These are phyloP conservation scores for Lophium mytilinum DNA, from an alignment of 495 filamentous ascomycete genomes.

Conservation along the genomic window DNA sequence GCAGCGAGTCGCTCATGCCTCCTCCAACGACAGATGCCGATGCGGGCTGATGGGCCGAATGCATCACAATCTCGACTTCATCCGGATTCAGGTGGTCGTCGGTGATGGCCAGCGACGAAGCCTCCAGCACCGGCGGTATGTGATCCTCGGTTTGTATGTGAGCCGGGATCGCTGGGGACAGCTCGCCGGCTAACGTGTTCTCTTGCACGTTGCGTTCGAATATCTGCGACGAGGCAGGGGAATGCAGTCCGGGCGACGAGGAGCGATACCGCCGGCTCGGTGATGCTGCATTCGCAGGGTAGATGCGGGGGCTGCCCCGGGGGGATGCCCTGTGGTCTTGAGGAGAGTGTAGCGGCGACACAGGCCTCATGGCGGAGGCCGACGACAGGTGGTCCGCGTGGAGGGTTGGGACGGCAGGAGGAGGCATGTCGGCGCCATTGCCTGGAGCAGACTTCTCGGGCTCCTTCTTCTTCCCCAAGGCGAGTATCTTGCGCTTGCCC, in stretches of 20 bases:
- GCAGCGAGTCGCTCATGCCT: conserved; percentile 14
- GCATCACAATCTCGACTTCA: conserved; percentile 80
- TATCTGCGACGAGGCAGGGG: conserved; percentile 62
- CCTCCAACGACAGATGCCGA: conserved; percentile 44
- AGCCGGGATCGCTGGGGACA: conserved; percentile 68
- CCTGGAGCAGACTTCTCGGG: conserved; percentile 4
- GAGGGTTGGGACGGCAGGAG: conserved; percentile 10
- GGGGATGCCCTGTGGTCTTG: conserved; percentile 16
- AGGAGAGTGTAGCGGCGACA: conserved; percentile 2
- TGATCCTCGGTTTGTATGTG: conserved; percentile 89
- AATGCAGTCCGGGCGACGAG: conserved; percentile 35
- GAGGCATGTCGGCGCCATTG: conserved; percentile 2
- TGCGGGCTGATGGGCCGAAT: conserved; percentile 71
- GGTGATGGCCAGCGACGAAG: conserved; percentile 81
- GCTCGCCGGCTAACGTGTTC: conserved; percentile 47
- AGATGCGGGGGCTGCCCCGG: conserved; percentile 22
- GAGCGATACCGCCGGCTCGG: conserved; percentile 29
- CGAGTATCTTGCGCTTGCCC: conserved; percentile 23
- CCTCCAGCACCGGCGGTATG: conserved; percentile 84
- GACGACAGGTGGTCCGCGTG: conserved; percentile 8
- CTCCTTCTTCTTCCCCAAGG: conserved; percentile 20
- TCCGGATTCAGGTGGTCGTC: conserved; percentile 68
- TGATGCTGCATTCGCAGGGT: conserved; percentile 11
- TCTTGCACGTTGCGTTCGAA: conserved; percentile 94
- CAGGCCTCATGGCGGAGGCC: conserved; percentile 1